These are phyloP conservation scores for Penicillium freii DNA, from an alignment of 2,329 filamentous ascomycete species.

Conservation along the genomic window DNA sequence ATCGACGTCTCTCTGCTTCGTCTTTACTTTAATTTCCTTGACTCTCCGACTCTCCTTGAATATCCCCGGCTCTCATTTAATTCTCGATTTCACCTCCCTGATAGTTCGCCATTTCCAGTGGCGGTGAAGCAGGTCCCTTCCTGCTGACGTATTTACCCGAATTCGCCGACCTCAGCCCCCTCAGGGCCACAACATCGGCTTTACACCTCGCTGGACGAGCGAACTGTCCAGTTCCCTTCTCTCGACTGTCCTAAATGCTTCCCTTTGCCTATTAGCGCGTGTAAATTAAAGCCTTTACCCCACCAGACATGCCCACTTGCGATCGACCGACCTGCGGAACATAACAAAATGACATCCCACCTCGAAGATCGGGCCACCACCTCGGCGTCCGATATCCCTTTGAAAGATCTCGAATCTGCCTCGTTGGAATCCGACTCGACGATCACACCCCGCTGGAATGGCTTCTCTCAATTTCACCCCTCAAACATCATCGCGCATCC, in stretches of 20 bases:
- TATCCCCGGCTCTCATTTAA: background rate
- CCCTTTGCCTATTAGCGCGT: background rate
- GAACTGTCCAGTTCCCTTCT: background rate
- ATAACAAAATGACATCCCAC: slow-evolving; percentile 15
- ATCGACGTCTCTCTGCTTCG: background rate
- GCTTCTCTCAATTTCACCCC: slow-evolving; percentile 25
- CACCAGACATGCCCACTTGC: slow-evolving; percentile 5
- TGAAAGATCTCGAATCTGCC: slow-evolving; percentile 32
- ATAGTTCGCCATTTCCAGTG: background rate
- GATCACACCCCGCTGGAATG: slow-evolving; percentile 21
- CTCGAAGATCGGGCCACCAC: slow-evolving; percentile 20
- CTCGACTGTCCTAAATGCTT: background rate
- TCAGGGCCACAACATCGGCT: background rate
- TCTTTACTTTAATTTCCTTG: slow-evolving; percentile 1
- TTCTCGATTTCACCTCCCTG: background rate
- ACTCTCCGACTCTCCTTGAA: background rate
- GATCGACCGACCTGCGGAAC: background rate
- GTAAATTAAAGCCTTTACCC: slow-evolving; percentile 1
- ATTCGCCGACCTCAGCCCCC: background rate
- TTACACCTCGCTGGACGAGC: slow-evolving; percentile 12
- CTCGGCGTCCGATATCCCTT: slow-evolving; percentile 28
- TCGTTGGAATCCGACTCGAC: slow-evolving; percentile 7
- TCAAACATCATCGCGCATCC: slow-evolving; percentile 25
- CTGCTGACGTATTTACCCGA: slow-evolving; percentile 7
- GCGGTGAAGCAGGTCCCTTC: background rate